These are phyloP conservation scores for Schoenoplectus tabernaemontani DNA, from an alignment of 202 grass and related monocot genomes.

Conservation along the genomic window DNA sequence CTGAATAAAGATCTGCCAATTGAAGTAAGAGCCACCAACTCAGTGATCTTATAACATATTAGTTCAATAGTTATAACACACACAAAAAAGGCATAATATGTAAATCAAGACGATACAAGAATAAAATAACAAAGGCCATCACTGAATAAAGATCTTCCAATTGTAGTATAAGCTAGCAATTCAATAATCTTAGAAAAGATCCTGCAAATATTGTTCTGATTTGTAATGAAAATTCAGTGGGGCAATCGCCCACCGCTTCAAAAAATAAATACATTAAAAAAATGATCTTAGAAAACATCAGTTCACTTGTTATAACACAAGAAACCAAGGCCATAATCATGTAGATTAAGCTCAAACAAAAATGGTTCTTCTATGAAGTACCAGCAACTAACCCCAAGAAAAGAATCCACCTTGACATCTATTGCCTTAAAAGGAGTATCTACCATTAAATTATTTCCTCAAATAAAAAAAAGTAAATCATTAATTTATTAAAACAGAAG, in stretches of 20 bases:
- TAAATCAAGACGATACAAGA: not conserved
- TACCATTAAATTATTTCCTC: constrained; percentile 11
- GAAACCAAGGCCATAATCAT: constrained; percentile 26
- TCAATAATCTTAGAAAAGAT: too few species aligned
- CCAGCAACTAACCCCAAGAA: not conserved
- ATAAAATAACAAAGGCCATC: not conserved
- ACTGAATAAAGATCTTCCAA: constrained; percentile 49
- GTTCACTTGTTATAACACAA: constrained; percentile 8
- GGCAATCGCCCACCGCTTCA: too few species aligned
- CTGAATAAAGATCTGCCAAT: constrained; percentile 58
- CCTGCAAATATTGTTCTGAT: too few species aligned
- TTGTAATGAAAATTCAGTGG: too few species aligned
- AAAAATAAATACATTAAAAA: too few species aligned
- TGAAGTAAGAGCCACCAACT: not conserved
- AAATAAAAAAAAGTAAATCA: constrained; percentile 1
- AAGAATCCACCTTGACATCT: not conserved
- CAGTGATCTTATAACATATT: constrained; percentile 11
- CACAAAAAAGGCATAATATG: constrained; percentile 21
- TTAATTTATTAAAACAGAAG: not conserved
- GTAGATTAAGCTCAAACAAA: not conserved
- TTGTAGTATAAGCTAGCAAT: not conserved
- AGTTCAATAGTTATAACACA: not conserved
- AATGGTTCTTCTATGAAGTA: not conserved
- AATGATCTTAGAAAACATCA: constrained; percentile 13
- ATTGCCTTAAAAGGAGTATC: not conserved